These are phyloP conservation scores for Suzukiozyma palmioleophila DNA, from an alignment of 1,139 yeast species.

Conservation along the genomic window DNA sequence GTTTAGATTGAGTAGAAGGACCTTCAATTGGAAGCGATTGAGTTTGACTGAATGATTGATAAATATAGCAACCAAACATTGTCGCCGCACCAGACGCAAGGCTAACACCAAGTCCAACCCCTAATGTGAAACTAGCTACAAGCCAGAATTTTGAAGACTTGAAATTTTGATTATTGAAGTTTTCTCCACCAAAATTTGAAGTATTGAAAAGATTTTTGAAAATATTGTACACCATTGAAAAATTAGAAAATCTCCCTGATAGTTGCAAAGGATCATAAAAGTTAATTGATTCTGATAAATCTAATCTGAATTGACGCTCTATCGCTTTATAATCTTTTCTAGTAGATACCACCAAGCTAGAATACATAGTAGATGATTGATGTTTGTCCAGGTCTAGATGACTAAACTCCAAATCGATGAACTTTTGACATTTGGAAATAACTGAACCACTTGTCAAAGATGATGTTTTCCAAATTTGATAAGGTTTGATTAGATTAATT, in stretches of 20 bases:
- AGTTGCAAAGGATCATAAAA: constrained; percentile 34
- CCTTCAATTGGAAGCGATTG: neutral
- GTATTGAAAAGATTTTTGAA: constrained; percentile 13
- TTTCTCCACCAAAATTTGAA: neutral
- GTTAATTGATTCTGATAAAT: constrained; percentile 22
- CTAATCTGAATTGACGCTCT: constrained; percentile 30
- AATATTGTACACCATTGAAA: constrained; percentile 15
- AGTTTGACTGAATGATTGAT: neutral
- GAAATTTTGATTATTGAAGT: constrained; percentile 1
- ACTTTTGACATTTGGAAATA: constrained; percentile 20
- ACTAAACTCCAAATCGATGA: constrained; percentile 24
- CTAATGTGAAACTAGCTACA: constrained; percentile 29
- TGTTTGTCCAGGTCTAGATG: constrained; percentile 9
- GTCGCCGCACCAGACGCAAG: constrained; percentile 21
- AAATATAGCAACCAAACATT: constrained; percentile 11
- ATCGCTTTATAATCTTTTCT: constrained; percentile 28
- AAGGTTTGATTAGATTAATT: constrained; percentile 30
- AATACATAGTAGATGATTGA: constrained; percentile 15
- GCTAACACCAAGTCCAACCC: constrained; percentile 34
- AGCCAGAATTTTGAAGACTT: constrained; percentile 16
- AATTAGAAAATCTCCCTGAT: constrained; percentile 20
- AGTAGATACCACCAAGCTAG: constrained; percentile 20
- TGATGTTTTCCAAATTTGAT: constrained; percentile 40
- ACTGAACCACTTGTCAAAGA: constrained; percentile 25
- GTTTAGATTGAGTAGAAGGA: neutral